Evolutionary conservation across 495 filamentous ascomycete genomes (phyloP).

Genomic region (Penicillium ochrochloron): DNA sequence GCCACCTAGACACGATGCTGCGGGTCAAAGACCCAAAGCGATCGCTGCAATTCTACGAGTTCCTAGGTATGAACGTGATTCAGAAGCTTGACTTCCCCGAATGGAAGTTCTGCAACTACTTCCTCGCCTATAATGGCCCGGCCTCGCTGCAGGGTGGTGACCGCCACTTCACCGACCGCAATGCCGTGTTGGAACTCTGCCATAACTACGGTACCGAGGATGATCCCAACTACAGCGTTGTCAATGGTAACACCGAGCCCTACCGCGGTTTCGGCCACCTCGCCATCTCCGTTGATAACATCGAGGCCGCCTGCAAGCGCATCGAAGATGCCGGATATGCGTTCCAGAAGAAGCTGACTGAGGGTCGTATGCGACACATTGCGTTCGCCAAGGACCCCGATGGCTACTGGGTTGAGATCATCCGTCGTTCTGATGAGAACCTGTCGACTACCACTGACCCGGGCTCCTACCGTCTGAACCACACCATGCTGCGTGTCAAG

Average conservation of each 20-base stretch:
- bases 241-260: slow-evolving; percentile 89
- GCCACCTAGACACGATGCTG: slow-evolving; percentile 64
- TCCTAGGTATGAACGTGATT: slow-evolving; percentile 86
- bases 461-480: slow-evolving; percentile 59
- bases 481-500: slow-evolving; percentile 95
- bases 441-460: slow-evolving; percentile 57
- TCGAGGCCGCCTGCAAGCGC: slow-evolving; percentile 84
- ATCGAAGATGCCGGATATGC: slow-evolving; percentile 87
- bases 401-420: slow-evolving; percentile 85
- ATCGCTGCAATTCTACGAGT: slow-evolving; percentile 93
- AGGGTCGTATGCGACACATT: slow-evolving; percentile 86
- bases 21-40: slow-evolving; percentile 92
- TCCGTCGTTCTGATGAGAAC: slow-evolving; percentile 58
- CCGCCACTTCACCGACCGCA: slow-evolving; percentile 80
- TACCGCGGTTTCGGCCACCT: slow-evolving; percentile 89
- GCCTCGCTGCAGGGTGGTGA: slow-evolving; percentile 73
- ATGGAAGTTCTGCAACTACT: slow-evolving; percentile 81
- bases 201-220: slow-evolving; percentile 97
- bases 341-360: slow-evolving; percentile 92
- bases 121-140: slow-evolving; percentile 65
- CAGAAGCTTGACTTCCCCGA: slow-evolving; percentile 75
- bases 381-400: slow-evolving; percentile 95
- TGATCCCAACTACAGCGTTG: slow-evolving; percentile 79
- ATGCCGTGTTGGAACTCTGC: slow-evolving; percentile 90
- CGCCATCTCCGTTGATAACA: slow-evolving; percentile 85